A percentile compares a stretch with the other conserved stretches of the same genome.
These are phyloP conservation scores for Geotrichum fermentans DNA, from an alignment of 1,139 yeast genomes.

Conservation along the genomic window DNA sequence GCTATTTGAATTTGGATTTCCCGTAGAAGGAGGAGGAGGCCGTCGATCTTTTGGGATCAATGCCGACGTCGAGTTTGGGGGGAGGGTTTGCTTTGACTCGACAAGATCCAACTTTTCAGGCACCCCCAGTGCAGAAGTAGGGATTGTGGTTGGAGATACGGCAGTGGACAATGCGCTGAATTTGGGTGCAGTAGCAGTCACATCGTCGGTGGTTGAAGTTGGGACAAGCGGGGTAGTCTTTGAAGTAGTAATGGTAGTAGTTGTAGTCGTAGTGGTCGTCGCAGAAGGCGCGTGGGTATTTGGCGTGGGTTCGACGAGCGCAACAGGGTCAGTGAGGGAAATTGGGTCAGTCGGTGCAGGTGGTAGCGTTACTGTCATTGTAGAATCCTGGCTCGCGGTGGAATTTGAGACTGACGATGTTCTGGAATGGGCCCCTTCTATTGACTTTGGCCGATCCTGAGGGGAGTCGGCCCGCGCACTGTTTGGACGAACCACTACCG, in stretches of 20 bases:
- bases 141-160: not conserved
- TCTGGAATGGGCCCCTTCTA: too few relatives aligned
- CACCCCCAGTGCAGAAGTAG: constrained; percentile 1
- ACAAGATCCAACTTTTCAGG: not conserved
- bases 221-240: not conserved
- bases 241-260: not conserved
- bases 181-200: not conserved
- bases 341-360: not conserved
- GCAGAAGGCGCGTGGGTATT: too few relatives aligned
- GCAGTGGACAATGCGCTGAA: not conserved
- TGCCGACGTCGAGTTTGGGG: not conserved
- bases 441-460: too few relatives aligned
- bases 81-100: not conserved
- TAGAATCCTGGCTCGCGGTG: not conserved
- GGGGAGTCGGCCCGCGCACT: not conserved
- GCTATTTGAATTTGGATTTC: constrained; percentile 21
- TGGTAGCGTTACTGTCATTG: not conserved
- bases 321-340: not conserved
- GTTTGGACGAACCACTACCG: too few relatives aligned
- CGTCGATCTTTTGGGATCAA: not conserved
- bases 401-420: constrained; percentile 1
- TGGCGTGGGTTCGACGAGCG: not conserved
- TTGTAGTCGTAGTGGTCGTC: not conserved
- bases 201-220: not conserved
- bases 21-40: not conserved